Conservation (phyloP, 352 stramenopile species). For the Elongisporangium anandrum region DNA sequence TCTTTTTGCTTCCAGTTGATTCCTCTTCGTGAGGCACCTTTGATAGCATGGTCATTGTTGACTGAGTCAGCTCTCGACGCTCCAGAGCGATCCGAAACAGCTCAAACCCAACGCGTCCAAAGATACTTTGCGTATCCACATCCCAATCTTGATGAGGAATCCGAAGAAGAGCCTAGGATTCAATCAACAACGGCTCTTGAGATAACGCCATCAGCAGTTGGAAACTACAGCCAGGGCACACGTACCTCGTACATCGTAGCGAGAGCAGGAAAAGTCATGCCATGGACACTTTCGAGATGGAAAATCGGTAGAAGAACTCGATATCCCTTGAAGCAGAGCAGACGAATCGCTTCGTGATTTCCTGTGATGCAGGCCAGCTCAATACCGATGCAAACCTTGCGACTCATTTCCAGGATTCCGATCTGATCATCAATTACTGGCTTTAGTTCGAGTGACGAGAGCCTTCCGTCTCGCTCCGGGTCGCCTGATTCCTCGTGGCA, state of each 20-base stretch:
- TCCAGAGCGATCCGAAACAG: constrained; percentile 37
- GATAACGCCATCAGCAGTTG: too few relatives aligned
- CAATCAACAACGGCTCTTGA: neutral
- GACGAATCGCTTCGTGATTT: constrained; percentile 43
- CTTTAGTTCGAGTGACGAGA: constrained; percentile 22
- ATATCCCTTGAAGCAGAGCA: constrained; percentile 67
- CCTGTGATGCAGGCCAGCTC: constrained; percentile 52
- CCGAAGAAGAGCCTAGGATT: constrained; percentile 15
- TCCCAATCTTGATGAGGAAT: constrained; percentile 28
- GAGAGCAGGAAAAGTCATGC: constrained; percentile 41
- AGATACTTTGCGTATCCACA: constrained; percentile 42
- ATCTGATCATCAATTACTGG: constrained; percentile 30
- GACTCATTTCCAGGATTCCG: constrained; percentile 35
- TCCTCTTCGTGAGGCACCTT: constrained; percentile 7
- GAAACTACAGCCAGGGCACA: neutral
- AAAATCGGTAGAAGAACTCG: constrained; percentile 59
- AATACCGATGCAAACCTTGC: constrained; percentile 47
- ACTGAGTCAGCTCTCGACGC: neutral
- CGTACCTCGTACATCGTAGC: constrained; percentile 53
- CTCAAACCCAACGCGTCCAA: constrained; percentile 52
- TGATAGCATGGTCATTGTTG: neutral
- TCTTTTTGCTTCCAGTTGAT: neutral
- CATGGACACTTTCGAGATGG: constrained; percentile 38
- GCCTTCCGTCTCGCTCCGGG: constrained; percentile 30
- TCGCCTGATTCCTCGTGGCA: constrained; percentile 46